Percentiles rank a stretch among this genome's conserved stretches.
Evolutionary conservation across 139 green algal genomes (phyloP).

Genomic region (Marvania coccoides): DNA sequence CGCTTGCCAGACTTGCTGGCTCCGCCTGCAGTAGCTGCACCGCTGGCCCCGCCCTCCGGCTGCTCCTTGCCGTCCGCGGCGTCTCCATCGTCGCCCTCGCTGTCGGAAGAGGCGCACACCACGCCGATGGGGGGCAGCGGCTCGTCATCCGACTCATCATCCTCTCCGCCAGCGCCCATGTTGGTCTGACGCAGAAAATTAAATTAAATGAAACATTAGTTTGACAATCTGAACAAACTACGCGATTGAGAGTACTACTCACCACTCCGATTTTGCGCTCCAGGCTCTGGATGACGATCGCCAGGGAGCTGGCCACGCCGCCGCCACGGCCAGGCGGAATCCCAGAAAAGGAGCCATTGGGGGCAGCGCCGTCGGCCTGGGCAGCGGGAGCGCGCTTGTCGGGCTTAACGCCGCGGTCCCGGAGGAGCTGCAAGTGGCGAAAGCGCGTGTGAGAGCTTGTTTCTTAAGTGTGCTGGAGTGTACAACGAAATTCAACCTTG

Average conservation of each 20-base stretch:
- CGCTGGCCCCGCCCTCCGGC: not conserved
- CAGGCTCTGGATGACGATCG: not conserved
- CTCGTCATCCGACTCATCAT: not conserved
- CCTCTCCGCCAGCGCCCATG: too few relatives aligned
- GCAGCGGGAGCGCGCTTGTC: not conserved
- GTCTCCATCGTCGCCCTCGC: not conserved
- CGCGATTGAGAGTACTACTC: too few relatives aligned
- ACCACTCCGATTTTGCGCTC: not conserved
- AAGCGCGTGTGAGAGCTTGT: too few relatives aligned
- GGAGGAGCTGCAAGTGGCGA: not conserved
- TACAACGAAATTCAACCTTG: not conserved
- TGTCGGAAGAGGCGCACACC: not conserved
- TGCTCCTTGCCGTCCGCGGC: not conserved
- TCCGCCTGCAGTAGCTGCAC: too few relatives aligned
- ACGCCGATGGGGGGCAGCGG: not conserved
- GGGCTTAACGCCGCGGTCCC: not conserved
- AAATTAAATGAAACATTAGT: too few relatives aligned
- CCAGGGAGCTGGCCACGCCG: not conserved
- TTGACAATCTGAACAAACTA: too few relatives aligned
- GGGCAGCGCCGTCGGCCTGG: not conserved
- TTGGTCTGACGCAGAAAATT: too few relatives aligned
- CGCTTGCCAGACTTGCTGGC: not conserved
- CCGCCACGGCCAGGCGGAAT: not conserved
- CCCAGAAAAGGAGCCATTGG: not conserved
- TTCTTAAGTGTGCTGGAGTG: too few relatives aligned